phyloP scores from a whole-genome alignment of 23 red algal species.

The Cyanidiococcus yangmingshanensis region DNA sequence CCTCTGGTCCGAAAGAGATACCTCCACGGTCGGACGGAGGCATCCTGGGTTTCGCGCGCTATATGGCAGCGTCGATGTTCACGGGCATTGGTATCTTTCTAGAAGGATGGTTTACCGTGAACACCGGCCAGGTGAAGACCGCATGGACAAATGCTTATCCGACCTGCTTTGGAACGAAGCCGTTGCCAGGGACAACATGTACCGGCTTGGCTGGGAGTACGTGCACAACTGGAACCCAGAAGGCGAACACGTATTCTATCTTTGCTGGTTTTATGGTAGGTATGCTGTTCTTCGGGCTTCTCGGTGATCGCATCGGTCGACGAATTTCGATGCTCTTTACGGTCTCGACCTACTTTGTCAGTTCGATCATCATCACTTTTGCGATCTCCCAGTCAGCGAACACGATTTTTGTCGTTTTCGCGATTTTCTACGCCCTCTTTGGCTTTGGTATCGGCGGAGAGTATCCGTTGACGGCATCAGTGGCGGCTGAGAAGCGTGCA shows the following conservation, averaged over 20 bases:
- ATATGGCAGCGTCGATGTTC: background rate
- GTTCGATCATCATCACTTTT: slow-evolving; percentile 11
- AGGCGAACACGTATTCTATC: slow-evolving; percentile 3
- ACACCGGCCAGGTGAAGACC: slow-evolving; percentile 18
- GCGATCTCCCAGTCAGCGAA: background rate
- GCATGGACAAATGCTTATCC: slow-evolving; percentile 17
- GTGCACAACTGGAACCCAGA: background rate
- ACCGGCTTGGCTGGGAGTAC: background rate
- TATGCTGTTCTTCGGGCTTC: slow-evolving; percentile 29
- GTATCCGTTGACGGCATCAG: slow-evolving; percentile 26
- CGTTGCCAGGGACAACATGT: background rate
- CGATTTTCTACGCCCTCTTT: slow-evolving; percentile 17
- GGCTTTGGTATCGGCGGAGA: slow-evolving; percentile 33
- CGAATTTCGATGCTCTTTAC: slow-evolving; percentile 17
- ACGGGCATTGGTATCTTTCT: slow-evolving; percentile 6
- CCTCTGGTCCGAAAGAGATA: slow-evolving; percentile 1
- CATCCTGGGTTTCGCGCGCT: background rate
- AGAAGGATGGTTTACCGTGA: background rate
- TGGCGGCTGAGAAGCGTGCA: slow-evolving; percentile 8
- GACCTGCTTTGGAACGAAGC: slow-evolving; percentile 1
- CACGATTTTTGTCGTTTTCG: slow-evolving; percentile 23
- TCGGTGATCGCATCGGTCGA: slow-evolving; percentile 28
- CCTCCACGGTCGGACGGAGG: background rate
- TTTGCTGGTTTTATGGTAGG: slow-evolving; percentile 24
- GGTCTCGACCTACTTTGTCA: slow-evolving; percentile 20